phyloP scores from a whole-genome alignment of 176 grass and related monocot genomes.

The Zoysia japonica region DNA sequence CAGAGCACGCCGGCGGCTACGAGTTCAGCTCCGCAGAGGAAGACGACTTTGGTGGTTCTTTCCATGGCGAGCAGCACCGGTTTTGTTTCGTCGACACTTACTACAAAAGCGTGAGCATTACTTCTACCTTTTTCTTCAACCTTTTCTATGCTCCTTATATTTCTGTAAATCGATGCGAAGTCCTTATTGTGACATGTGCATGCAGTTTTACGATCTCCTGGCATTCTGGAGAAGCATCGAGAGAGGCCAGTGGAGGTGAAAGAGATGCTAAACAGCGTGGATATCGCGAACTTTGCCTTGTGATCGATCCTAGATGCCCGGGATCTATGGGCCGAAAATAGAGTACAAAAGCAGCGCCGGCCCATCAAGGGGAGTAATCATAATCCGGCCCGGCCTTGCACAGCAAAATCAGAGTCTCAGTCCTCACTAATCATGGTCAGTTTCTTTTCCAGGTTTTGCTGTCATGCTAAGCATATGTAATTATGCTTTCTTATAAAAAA shows the following conservation, averaged over 20 bases:
- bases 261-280: background rate
- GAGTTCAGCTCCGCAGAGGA: background rate
- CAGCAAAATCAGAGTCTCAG: background rate
- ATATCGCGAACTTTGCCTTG: background rate
- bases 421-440: background rate
- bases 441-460: background rate
- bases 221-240: slow-evolving; percentile 54
- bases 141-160: too few relatives aligned
- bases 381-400: background rate
- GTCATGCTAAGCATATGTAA: background rate
- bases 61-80: background rate
- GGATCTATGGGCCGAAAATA: background rate
- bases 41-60: background rate
- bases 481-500: background rate
- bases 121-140: background rate
- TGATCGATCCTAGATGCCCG: background rate
- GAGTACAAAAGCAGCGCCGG: background rate
- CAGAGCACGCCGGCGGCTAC: background rate
- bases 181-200: background rate
- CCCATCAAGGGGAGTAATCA: background rate
- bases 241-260: slow-evolving; percentile 10
- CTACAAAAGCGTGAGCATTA: slow-evolving; percentile 4
- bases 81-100: slow-evolving; percentile 26
- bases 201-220: slow-evolving; percentile 57
- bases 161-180: background rate